Conservation (phyloP, 208 protist genomes). For the Strigomonas culicis region DNA sequence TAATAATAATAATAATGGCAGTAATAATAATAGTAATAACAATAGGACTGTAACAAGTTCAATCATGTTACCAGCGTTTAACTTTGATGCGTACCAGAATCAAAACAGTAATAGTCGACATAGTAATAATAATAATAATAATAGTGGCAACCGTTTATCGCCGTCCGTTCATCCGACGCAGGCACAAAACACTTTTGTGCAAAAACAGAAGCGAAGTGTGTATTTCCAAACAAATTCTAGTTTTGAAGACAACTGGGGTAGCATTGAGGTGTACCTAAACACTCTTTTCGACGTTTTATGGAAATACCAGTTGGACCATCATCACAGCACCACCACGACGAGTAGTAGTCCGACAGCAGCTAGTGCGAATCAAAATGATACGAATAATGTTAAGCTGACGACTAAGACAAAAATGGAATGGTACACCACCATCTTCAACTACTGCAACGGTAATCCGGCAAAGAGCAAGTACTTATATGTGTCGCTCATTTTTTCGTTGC, state of each 20-base stretch:
- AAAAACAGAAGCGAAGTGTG: background rate
- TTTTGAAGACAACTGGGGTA: no score
- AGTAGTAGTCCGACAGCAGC: no score
- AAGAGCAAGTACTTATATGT: background rate
- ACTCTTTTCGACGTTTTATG: no score
- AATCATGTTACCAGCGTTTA: no score
- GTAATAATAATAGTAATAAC: background rate
- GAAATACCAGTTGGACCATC: background rate
- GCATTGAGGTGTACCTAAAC: no score
- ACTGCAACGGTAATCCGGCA: background rate
- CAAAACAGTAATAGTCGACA: background rate
- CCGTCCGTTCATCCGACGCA: background rate
- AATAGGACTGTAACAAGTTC: no score
- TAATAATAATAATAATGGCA: background rate
- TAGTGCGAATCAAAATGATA: slow-evolving; percentile 1
- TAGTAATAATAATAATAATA: slow-evolving; percentile 1
- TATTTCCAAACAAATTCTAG: background rate
- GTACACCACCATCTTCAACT: background rate
- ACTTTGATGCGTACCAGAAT: no score
- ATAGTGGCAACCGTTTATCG: background rate
- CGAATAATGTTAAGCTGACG: no score
- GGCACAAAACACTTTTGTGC: background rate
- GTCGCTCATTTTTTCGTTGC: background rate
- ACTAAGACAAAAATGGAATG: slow-evolving; percentile 4
- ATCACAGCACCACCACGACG: background rate